Base-by-base conservation (phyloP, 1,139 yeast genomes). In the Saccharomyces pastorianus region DNA sequence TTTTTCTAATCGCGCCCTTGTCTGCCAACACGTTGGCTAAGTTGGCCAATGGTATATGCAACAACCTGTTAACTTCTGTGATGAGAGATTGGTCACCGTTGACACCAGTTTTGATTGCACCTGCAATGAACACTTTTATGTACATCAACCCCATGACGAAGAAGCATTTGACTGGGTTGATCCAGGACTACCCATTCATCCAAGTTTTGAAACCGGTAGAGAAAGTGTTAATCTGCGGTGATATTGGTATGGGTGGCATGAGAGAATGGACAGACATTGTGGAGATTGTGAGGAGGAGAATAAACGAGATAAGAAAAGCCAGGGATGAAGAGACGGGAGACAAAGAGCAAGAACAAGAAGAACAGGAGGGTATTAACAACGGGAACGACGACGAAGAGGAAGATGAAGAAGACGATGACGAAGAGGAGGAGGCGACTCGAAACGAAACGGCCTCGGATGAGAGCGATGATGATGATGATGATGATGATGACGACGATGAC, bases 241-340 rank as follows among this genome's bases (percentile, higher is more conserved):
- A 90, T 65, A 90, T 91, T 58, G 97, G 96, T 32, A 88, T 86
- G 91, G 93, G 95, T 46, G 95, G 95, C 54, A 86, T 86, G 95
- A 83, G 85, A 84, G 98, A 93, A 71, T 91, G 96, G 97, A 80
- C 83, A 58, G 97, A 90, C 60, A 81, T 91, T 53, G 97, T 90
- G 9, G 96, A 89, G 63, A 81, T 83, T 14, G 71, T 89, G 54
- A 83, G 88, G 52, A 78, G 82, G 51, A 79, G 61, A 75, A 60
- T 73, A 13, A 57, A 58, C 14, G 68, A 65, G 49, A 58, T 66
- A n/a, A 56, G 60, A 17, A 61, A 68, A 31, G 61, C 61, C 17
- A 59, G 65, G 27, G 65, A 63, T 9, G 65, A 62, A 17, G 61
- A 60, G 14, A 65, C 63, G 42, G 64, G 60, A 3, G 65, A 58